Conservation (phyloP, 2,329 filamentous ascomycete species). For the Epichloe elymi region DNA sequence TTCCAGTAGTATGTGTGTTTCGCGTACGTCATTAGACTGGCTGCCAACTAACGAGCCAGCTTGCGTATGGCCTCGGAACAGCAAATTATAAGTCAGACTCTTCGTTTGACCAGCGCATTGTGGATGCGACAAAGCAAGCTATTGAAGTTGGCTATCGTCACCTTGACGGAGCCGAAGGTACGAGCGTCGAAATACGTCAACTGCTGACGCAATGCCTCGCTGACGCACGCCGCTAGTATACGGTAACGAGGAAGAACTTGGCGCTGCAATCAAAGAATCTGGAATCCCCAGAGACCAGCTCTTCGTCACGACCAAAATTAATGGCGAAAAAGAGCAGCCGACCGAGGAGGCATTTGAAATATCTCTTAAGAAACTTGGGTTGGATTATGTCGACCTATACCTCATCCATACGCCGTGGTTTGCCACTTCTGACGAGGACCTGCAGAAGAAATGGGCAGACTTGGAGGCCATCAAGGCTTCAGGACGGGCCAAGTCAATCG, state of each 20-base stretch:
- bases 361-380: conserved; percentile 50
- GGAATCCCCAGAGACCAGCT: conserved; percentile 53
- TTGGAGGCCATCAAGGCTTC: conserved; percentile 53
- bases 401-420: conserved; percentile 47
- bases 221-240: conserved; percentile 33
- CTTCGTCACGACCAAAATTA: conserved; percentile 52
- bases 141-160: conserved; percentile 59
- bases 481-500: conserved; percentile 56
- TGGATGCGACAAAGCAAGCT: conserved; percentile 41
- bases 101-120: conserved; percentile 40
- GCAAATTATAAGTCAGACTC: conserved; percentile 42
- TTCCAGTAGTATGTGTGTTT: conserved; percentile 45
- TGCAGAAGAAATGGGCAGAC: conserved; percentile 48
- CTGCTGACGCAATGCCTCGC: not conserved
- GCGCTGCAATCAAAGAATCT: conserved; percentile 54
- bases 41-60: conserved; percentile 22
- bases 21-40: not conserved
- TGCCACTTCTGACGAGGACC: conserved; percentile 30
- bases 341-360: conserved; percentile 38
- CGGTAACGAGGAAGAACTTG: conserved; percentile 56
- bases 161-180: conserved; percentile 62
- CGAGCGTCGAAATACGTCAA: conserved; percentile 4
- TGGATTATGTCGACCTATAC: conserved; percentile 63
- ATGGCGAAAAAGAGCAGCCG: conserved; percentile 24
- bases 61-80: conserved; percentile 62